Percentiles rank a stretch among this genome's conserved stretches.
These are phyloP conservation scores for Komagataea norvegica DNA, from an alignment of 1,139 yeast species.

Conservation along the genomic window DNA sequence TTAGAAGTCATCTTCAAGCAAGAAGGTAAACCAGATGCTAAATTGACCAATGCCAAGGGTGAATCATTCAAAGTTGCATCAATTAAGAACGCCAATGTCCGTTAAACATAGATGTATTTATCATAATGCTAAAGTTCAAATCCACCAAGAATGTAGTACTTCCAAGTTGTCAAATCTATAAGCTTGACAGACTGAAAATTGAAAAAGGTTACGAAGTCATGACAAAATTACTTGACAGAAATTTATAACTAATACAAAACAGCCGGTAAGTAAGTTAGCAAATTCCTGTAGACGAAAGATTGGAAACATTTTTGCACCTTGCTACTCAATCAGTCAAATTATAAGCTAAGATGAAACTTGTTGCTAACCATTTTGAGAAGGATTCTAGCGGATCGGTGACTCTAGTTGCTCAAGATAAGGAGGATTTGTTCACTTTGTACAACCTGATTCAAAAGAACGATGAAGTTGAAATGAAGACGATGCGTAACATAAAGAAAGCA, in stretches of 20 bases:
- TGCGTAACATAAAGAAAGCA: slow-evolving; percentile 55
- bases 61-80: slow-evolving; percentile 66
- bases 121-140: not conserved
- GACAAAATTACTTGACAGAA: no score
- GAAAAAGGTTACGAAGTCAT: not conserved
- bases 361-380: slow-evolving; percentile 48
- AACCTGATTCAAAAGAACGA: slow-evolving; percentile 77
- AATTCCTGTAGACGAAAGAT: no score
- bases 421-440: slow-evolving; percentile 86
- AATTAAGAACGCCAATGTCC: slow-evolving; percentile 66
- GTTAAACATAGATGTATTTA: slow-evolving; percentile 34
- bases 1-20: slow-evolving; percentile 74
- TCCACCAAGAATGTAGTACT: no score
- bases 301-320: no score
- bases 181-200: no score
- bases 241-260: no score
- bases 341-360: slow-evolving; percentile 56
- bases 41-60: slow-evolving; percentile 73
- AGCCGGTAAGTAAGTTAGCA: no score
- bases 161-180: no score
- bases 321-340: not conserved
- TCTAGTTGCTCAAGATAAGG: slow-evolving; percentile 79
- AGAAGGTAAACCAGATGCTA: slow-evolving; percentile 75
- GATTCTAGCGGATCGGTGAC: slow-evolving; percentile 54
- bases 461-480: slow-evolving; percentile 62